Evolutionary conservation across 1,284 basidiomycete genomes (phyloP), one percentile per base, ranked within the genome.

Genomic region (Leccinum subatratum): DNA sequence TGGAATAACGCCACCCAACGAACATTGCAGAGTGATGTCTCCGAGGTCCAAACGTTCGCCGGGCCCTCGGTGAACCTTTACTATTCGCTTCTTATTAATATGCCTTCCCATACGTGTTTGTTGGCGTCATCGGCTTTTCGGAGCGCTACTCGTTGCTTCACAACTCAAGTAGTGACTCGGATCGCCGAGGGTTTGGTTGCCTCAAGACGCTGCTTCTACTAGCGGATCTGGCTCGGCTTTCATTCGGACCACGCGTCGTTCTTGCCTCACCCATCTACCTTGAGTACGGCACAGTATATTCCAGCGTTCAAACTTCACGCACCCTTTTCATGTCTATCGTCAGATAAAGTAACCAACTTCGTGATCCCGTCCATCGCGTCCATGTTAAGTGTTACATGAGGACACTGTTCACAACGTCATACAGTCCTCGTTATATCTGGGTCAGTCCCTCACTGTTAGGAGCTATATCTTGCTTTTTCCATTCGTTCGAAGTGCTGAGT

Each of bases 161-260:
- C 37, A 39, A 39, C 34, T 34, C n/a, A n/a, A n/a, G n/a, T 34
- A 39, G 37, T 39, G 37, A 39, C 34, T 39, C 37, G 65, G 85
- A 34, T 34, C 34, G 34, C 34, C 34, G 34, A 34, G 34, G 90
- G 68, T 89, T 89, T 66, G 86, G 86, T 12, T 92, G 89, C 88
- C 78, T 91, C 66, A 39, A 85, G 85, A 56, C 84, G 90, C 9
- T 89, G 89, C 87, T 94, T 94, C 80, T 93, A 34, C 34, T 34
- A 34, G 34, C 34, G 34, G 34, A 34, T 34, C 34, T 34, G 34
- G 34, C 34, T 34, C 34, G 34, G 11, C 34, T 12, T 93, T 76
- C 88, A 90, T 69, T 84, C 92, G 64, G 92, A 94, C 76, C 89
- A 92, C 75, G 88, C 92, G 64, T 82, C 88, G 67, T 74, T 94